These are phyloP conservation scores for Fusarium udum DNA, from an alignment of 2,329 filamentous ascomycete species.

Conservation along the genomic window DNA sequence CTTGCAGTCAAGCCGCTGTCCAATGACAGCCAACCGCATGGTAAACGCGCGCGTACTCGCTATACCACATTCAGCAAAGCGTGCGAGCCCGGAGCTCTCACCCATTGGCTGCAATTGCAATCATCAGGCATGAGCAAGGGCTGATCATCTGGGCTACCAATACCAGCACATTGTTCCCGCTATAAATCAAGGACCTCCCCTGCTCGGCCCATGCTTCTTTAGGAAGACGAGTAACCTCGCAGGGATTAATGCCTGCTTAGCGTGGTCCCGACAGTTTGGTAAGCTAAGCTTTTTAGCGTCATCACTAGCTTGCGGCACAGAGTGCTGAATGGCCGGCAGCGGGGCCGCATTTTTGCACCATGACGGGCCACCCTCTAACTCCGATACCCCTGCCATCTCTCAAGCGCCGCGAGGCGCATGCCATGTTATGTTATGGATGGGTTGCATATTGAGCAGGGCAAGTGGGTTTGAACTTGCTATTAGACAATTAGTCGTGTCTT, in stretches of 20 bases:
- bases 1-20: conserved; percentile 45
- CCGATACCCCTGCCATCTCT: conserved; percentile 37
- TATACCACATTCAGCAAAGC: conserved; percentile 29
- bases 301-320: conserved; percentile 27
- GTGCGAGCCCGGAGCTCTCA: conserved; percentile 34
- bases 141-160: conserved; percentile 30
- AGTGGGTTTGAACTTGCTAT: conserved; percentile 28
- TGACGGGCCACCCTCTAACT: conserved; percentile 7
- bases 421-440: conserved; percentile 35
- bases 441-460: conserved; percentile 31
- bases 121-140: conserved; percentile 6
- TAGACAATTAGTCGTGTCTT: conserved; percentile 32
- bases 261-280: conserved; percentile 50
- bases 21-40: conserved; percentile 40
- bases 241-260: conserved; percentile 40
- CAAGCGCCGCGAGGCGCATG: conserved; percentile 32
- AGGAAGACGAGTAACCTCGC: conserved; percentile 13
- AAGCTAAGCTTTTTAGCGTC: conserved; percentile 42
- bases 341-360: conserved; percentile 34
- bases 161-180: not conserved
- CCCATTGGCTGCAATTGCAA: conserved; percentile 39
- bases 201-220: conserved; percentile 13
- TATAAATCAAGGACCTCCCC: conserved; percentile 9
- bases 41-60: conserved; percentile 46
- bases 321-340: conserved; percentile 42